Percentiles rank a stretch among this genome's conserved stretches.
Evolutionary conservation across 2,329 filamentous ascomycete genomes (phyloP).

Genomic region (Metarhizium anisopliae): DNA sequence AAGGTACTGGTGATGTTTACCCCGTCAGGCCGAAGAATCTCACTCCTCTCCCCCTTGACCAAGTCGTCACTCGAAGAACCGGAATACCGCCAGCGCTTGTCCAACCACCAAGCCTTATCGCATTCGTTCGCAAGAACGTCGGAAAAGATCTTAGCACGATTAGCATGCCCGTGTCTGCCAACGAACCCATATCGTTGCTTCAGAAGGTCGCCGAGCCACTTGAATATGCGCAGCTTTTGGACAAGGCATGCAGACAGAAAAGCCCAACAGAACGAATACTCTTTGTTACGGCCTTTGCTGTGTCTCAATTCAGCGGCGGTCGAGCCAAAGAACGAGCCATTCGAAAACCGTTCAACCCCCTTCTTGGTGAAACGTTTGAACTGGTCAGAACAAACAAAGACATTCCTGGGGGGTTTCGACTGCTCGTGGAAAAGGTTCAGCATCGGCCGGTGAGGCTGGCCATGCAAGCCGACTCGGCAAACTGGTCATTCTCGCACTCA

Average conservation of each 20-base stretch:
- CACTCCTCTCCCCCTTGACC: conserved; percentile 63
- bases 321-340: conserved; percentile 85
- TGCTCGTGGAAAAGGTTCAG: conserved; percentile 91
- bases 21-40: conserved; percentile 69
- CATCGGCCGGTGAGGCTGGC: conserved; percentile 89
- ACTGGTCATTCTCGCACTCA: conserved; percentile 82
- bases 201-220: conserved; percentile 85
- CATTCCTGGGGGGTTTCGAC: conserved; percentile 64
- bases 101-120: conserved; percentile 81
- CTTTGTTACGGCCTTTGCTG: conserved; percentile 81
- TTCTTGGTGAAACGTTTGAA: conserved; percentile 93
- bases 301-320: conserved; percentile 74
- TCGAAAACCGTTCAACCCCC: conserved; percentile 94
- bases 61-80: conserved; percentile 54
- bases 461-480: conserved; percentile 78
- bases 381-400: conserved; percentile 77
- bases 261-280: conserved; percentile 62
- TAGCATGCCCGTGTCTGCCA: conserved; percentile 93
- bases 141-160: conserved; percentile 96
- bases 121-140: conserved; percentile 92
- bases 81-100: conserved; percentile 67
- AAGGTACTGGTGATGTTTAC: conserved; percentile 56
- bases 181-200: conserved; percentile 81
- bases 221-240: conserved; percentile 81
- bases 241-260: conserved; percentile 58